Evolutionary conservation across 768 basidiomycete genomes (phyloP).

Genomic region (Dentipellis fragilis): DNA sequence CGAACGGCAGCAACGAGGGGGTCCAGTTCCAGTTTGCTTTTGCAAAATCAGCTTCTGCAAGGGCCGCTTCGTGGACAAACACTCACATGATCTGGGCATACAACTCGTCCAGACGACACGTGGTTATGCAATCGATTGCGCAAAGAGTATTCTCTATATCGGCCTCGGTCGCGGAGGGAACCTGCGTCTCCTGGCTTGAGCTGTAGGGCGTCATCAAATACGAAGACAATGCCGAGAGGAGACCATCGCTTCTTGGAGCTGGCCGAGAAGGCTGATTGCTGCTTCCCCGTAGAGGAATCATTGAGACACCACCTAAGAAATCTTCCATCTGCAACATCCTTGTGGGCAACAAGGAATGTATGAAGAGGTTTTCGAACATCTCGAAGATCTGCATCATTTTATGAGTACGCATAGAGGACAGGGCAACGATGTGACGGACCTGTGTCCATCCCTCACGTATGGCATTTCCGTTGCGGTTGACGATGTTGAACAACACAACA

Average conservation of each 20-base stretch:
- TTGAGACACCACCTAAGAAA: slow-evolving; percentile 88
- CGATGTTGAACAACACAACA: slow-evolving; percentile 94
- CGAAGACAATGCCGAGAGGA: slow-evolving; percentile 87
- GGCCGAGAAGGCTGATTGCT: slow-evolving; percentile 45
- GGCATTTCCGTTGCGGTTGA: slow-evolving; percentile 91
- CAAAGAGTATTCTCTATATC: slow-evolving; percentile 93
- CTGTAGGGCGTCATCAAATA: slow-evolving; percentile 95
- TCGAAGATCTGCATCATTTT: slow-evolving; percentile 70
- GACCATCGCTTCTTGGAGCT: slow-evolving; percentile 68
- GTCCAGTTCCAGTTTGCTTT: slow-evolving; percentile 68
- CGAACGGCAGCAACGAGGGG: slow-evolving; percentile 77
- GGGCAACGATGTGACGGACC: slow-evolving; percentile 29
- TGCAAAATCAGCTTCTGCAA: not conserved
- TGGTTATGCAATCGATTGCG: slow-evolving; percentile 89
- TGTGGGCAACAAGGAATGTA: slow-evolving; percentile 84
- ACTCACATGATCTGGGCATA: slow-evolving; percentile 89
- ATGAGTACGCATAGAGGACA: slow-evolving; percentile 1
- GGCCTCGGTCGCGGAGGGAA: slow-evolving; percentile 80
- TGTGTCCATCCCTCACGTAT: slow-evolving; percentile 93
- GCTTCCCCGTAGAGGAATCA: slow-evolving; percentile 78
- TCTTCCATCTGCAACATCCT: slow-evolving; percentile 97
- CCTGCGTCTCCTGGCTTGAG: slow-evolving; percentile 58
- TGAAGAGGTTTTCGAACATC: slow-evolving; percentile 94
- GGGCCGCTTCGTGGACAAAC: not conserved
- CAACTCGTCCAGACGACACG: slow-evolving; percentile 88